Percentiles rank a stretch among this genome's conserved stretches.
These are phyloP conservation scores for Prunus yedoensis DNA, from an alignment of 331 rosid species.

Conservation along the genomic window DNA sequence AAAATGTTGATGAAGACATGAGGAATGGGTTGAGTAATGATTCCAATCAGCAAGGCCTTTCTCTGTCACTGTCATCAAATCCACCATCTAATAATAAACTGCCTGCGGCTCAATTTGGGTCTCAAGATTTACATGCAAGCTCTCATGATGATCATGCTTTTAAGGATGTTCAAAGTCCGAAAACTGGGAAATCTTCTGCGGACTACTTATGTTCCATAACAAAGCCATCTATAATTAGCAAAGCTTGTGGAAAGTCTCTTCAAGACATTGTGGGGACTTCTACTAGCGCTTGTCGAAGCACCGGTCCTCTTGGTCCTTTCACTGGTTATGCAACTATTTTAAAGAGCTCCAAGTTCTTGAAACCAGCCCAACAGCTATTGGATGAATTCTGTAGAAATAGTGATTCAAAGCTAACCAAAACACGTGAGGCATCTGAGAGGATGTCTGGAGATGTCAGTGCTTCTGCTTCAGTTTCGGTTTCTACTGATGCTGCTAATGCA, in stretches of 20 bases:
- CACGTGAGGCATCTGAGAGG: conserved; percentile 42
- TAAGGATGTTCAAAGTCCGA: conserved; percentile 25
- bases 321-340: conserved; percentile 92
- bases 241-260: conserved; percentile 50
- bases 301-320: conserved; percentile 95
- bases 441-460: conserved; percentile 35
- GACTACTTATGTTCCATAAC: conserved; percentile 23
- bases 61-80: conserved; percentile 80
- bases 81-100: conserved; percentile 48
- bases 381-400: conserved; percentile 51
- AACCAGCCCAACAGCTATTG: conserved; percentile 66
- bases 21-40: conserved; percentile 38
- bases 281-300: conserved; percentile 37
- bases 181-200: conserved; percentile 22
- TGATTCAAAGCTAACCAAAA: conserved; percentile 25
- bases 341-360: conserved; percentile 74
- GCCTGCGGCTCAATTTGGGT: conserved; percentile 31
- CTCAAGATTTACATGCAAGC: conserved; percentile 29
- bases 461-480: conserved; percentile 35
- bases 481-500: conserved; percentile 29
- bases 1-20: conserved; percentile 22
- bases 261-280: conserved; percentile 49
- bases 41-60: conserved; percentile 65
- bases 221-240: conserved; percentile 45
- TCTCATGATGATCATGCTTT: background rate